phyloP scores from a whole-genome alignment of 164 flowering plant genomes.

The Stephania japonica region DNA sequence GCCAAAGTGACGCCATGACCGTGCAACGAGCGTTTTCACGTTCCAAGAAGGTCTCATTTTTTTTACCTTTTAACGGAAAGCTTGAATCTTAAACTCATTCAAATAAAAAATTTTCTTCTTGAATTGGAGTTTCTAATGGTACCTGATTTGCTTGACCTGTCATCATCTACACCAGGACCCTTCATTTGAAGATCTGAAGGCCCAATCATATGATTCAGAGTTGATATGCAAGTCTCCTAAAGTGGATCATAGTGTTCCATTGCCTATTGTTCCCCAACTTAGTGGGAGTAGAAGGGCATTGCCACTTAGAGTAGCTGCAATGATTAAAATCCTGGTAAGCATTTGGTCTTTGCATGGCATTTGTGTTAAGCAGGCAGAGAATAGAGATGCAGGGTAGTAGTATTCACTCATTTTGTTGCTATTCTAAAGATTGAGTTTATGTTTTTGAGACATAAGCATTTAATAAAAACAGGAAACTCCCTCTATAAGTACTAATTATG shows the following conservation, averaged over 20 bases:
- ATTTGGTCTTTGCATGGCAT: neutral
- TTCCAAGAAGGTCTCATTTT: slow-evolving; percentile 39
- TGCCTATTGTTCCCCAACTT: slow-evolving; percentile 68
- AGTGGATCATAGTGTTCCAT: slow-evolving; percentile 23
- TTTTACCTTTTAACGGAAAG: neutral
- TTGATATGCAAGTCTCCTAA: slow-evolving; percentile 52
- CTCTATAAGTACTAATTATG: neutral
- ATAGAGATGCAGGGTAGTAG: too few species aligned
- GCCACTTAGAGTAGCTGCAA: slow-evolving; percentile 69
- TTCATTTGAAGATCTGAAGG: slow-evolving; percentile 46
- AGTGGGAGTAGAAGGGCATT: slow-evolving; percentile 48
- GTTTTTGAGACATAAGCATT: neutral
- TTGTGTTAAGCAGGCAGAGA: neutral
- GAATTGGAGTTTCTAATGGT: neutral
- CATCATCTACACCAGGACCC: slow-evolving; percentile 36
- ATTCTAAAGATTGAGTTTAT: neutral
- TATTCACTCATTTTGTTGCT: neutral
- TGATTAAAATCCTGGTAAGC: slow-evolving; percentile 85
- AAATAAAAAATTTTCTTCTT: neutral
- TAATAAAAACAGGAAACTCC: neutral
- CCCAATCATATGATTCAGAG: slow-evolving; percentile 53
- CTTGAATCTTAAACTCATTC: neutral
- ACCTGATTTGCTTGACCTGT: neutral
- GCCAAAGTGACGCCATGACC: slow-evolving; percentile 77
- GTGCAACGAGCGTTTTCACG: slow-evolving; percentile 85